phyloP scores from a whole-genome alignment of 768 basidiomycete species.

The Leccinum incarnatum region DNA sequence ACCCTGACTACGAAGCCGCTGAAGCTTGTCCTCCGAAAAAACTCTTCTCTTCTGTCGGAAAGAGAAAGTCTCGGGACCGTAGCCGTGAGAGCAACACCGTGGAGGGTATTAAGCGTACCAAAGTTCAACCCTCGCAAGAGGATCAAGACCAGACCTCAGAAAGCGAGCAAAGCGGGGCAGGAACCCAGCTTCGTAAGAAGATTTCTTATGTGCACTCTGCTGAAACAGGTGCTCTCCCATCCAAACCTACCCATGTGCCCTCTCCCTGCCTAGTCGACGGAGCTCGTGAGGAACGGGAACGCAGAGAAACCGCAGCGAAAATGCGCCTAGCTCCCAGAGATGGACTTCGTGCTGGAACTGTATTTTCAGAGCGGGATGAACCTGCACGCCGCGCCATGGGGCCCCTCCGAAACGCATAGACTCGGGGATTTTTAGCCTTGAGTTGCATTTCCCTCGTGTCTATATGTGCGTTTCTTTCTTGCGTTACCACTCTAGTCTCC shows the following conservation, averaged over 20 bases:
- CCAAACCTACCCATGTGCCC: background rate
- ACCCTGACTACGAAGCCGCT: constrained; percentile 64
- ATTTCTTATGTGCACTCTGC: background rate
- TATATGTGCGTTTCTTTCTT: background rate
- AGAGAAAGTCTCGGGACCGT: constrained; percentile 25
- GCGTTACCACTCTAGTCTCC: constrained; percentile 12
- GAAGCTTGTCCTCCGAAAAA: constrained; percentile 53
- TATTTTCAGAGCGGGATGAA: constrained; percentile 28
- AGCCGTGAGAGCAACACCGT: constrained; percentile 17
- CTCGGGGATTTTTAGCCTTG: background rate
- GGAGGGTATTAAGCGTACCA: constrained; percentile 17
- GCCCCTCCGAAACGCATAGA: constrained; percentile 22
- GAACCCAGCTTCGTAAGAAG: background rate
- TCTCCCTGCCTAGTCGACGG: background rate
- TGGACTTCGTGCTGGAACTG: constrained; percentile 32
- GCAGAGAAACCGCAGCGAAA: constrained; percentile 23
- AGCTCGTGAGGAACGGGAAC: constrained; percentile 27
- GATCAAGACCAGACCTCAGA: constrained; percentile 11
- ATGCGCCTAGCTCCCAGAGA: constrained; percentile 22
- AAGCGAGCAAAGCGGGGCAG: constrained; percentile 11
- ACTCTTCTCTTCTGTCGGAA: constrained; percentile 50
- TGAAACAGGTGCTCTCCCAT: constrained; percentile 5
- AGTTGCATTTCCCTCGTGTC: constrained; percentile 1
- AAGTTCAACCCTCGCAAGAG: constrained; percentile 4
- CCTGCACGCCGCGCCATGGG: constrained; percentile 32